These are phyloP conservation scores for Apium graveolens DNA, from an alignment of 129 eudicot species.

Conservation along the genomic window DNA sequence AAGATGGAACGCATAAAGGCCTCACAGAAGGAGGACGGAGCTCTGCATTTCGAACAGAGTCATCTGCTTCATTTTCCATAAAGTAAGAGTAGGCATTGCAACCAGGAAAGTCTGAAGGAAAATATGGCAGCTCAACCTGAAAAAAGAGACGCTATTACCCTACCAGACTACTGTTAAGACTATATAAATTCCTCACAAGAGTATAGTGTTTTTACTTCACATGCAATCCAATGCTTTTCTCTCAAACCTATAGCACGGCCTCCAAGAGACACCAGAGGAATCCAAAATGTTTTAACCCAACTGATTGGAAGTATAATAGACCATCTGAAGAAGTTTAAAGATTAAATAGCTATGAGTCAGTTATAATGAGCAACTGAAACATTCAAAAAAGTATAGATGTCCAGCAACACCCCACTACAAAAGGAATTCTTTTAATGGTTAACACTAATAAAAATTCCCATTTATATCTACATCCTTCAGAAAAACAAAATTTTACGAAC, in stretches of 20 bases:
- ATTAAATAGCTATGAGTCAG: slow-evolving; percentile 5
- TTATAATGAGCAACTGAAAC: slow-evolving; percentile 6
- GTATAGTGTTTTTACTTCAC: slow-evolving; percentile 48
- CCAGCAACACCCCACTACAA: background rate
- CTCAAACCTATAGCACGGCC: slow-evolving; percentile 80
- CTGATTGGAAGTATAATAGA: slow-evolving; percentile 73
- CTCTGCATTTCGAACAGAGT: slow-evolving; percentile 25
- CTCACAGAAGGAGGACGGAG: slow-evolving; percentile 50
- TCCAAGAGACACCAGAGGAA: slow-evolving; percentile 60
- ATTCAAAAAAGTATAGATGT: background rate
- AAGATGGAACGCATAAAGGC: slow-evolving; percentile 46
- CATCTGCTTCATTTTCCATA: slow-evolving; percentile 44
- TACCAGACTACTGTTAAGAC: background rate
- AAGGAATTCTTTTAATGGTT: background rate
- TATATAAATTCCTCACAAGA: background rate
- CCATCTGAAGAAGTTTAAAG: slow-evolving; percentile 41
- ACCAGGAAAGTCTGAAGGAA: slow-evolving; percentile 88
- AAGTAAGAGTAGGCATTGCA: slow-evolving; percentile 46
- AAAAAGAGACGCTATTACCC: background rate
- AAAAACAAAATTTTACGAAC: too few relatives aligned
- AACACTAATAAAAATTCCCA: background rate
- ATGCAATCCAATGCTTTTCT: slow-evolving; percentile 86
- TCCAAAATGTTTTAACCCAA: slow-evolving; percentile 93
- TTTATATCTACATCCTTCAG: background rate
- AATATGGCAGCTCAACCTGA: slow-evolving; percentile 70